These are phyloP conservation scores for Globisporangium cederbergense DNA, from an alignment of 352 stramenopile species.

Conservation along the genomic window DNA sequence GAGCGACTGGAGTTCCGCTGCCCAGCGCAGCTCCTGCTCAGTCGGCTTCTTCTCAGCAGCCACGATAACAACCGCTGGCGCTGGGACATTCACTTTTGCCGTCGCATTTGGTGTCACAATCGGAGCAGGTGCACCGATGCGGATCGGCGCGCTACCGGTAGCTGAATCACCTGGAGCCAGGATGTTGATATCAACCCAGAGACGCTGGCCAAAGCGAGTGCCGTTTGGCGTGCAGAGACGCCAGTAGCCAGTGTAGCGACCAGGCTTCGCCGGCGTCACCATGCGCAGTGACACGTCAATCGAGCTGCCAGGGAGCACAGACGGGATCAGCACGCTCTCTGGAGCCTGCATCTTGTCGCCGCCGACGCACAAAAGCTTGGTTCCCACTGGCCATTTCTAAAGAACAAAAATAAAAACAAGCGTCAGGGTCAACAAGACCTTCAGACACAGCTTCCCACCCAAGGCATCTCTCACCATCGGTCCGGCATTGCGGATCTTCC, in stretches of 20 bases:
- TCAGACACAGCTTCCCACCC: not conserved
- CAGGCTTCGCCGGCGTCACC: conserved; percentile 32
- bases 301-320: conserved; percentile 53
- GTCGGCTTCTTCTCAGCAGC: conserved; percentile 21
- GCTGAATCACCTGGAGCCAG: conserved; percentile 59
- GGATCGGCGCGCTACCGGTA: conserved; percentile 25
- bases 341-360: conserved; percentile 74
- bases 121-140: conserved; percentile 29
- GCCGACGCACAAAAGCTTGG: conserved; percentile 62
- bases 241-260: conserved; percentile 88
- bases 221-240: conserved; percentile 76
- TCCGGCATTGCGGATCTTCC: conserved; percentile 82
- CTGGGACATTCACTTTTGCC: conserved; percentile 25
- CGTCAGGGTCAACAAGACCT: not conserved
- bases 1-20: conserved; percentile 39
- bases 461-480: conserved; percentile 25
- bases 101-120: conserved; percentile 22
- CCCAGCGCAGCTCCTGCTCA: conserved; percentile 48
- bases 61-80: conserved; percentile 23
- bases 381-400: conserved; percentile 73
- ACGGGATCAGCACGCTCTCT: conserved; percentile 69
- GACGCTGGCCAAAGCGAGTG: conserved; percentile 82
- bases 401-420: not conserved
- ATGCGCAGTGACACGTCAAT: conserved; percentile 79
- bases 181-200: conserved; percentile 82